A percentile compares a stretch with the other conserved stretches of the same genome.
Conservation (phyloP, 176 grass and related monocot genomes). For the Aegilops umbellulata region DNA sequence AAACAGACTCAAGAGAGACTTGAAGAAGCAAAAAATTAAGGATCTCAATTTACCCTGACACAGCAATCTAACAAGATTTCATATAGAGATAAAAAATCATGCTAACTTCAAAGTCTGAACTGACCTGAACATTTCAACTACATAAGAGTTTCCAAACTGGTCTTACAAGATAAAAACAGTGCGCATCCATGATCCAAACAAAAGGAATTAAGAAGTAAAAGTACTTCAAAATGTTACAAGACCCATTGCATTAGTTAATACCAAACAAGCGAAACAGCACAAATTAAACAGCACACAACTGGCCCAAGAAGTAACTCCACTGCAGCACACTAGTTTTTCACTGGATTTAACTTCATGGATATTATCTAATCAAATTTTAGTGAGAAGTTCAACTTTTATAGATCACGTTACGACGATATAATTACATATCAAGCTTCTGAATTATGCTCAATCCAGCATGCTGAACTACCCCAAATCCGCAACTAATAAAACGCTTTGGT, state of each 20-base stretch:
- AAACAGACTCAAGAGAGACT: neutral
- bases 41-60: neutral
- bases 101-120: neutral
- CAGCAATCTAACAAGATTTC: conserved; percentile 5
- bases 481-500: neutral
- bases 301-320: neutral
- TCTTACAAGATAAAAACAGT: neutral
- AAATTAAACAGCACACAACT: too few species aligned
- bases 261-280: neutral
- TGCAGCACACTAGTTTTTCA: too few species aligned
- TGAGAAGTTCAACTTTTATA: neutral
- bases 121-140: neutral
- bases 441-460: neutral
- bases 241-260: neutral
- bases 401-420: neutral
- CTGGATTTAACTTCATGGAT: neutral
- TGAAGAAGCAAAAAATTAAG: neutral
- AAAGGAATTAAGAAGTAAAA: neutral
- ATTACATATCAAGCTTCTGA: neutral
- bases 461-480: neutral
- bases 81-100: neutral
- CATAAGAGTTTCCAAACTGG: neutral
- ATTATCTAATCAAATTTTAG: conserved; percentile 1
- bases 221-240: neutral
- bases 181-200: neutral